Conservation (phyloP, 257 asterid genomes). For the Linaria vulgaris region DNA sequence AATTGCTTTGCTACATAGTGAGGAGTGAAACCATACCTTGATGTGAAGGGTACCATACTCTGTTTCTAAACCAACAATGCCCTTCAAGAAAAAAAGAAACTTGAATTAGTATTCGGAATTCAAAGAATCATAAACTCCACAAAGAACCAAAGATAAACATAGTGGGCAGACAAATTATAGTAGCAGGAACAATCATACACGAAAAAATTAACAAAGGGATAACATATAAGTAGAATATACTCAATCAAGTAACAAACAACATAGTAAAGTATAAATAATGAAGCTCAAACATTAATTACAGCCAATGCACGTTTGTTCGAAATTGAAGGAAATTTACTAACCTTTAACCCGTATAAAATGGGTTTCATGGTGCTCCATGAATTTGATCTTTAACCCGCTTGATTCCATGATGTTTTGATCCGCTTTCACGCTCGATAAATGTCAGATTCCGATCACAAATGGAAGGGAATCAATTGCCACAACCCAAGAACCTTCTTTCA, state of each 20-base stretch:
- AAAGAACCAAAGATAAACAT: background rate
- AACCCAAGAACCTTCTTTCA: too few species aligned
- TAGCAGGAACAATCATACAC: constrained; percentile 7
- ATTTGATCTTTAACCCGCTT: too few species aligned
- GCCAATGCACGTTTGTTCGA: constrained; percentile 1
- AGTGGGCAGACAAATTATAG: constrained; percentile 1
- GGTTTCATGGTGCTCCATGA: too few species aligned
- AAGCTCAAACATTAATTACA: background rate
- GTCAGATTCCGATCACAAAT: too few species aligned
- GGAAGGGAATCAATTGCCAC: too few species aligned
- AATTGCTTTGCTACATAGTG: background rate
- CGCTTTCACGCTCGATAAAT: too few species aligned
- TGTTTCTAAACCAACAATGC: constrained; percentile 79
- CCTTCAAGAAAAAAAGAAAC: constrained; percentile 46
- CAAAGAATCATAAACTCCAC: constrained; percentile 3
- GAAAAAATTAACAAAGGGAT: constrained; percentile 1
- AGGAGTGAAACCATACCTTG: constrained; percentile 53
- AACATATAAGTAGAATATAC: too few species aligned
- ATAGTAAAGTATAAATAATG: constrained; percentile 7
- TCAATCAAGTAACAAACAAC: background rate
- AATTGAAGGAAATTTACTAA: constrained; percentile 28
- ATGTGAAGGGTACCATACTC: constrained; percentile 79
- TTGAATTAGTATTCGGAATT: constrained; percentile 15
- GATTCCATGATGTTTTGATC: too few species aligned
- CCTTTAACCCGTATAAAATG: too few species aligned